Evolutionary conservation across 2,329 filamentous ascomycete genomes (phyloP), one percentile per base, ranked within the genome.

Genomic region (Annulohypoxylon truncatum): DNA sequence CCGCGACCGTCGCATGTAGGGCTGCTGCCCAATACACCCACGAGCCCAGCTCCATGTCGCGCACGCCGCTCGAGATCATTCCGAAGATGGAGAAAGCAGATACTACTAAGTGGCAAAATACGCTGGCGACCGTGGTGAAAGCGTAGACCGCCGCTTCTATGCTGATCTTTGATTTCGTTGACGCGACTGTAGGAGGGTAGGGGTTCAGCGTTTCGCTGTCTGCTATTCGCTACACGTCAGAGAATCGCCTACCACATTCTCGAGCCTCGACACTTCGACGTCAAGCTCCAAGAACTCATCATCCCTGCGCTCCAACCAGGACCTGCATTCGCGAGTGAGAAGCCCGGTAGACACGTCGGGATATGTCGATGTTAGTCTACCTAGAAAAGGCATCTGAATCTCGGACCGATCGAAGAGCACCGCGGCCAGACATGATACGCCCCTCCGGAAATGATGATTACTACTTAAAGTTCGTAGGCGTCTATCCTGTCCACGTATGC

Each of bases 61-160:
- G 79, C 3, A 86, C 77, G 68, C 85, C 84, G 51, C 74, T 76
- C 3, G 83, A 83, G 72, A 86, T 85, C 82, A 86, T 86, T 57
- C 84, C 84, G 67, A 86, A 76, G 55, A 80, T 78, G 54, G 76
- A 78, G n/a, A n/a, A n/a, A n/a, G 2, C 75, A 74, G 22, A 79
- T 73, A 48, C 74, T 71, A 28, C 74, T 73, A n/a, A 76, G 71
- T 72, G 79, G 79, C 10, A 81, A 66, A 81, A 81, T 18, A 82
- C 73, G 10, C 80, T 73, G 1, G 79, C 81, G 5, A 80, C 79
- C 58, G 81, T 77, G 18, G 80, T 81, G 66, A 82, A 80, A n/a
- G 70, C 69, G 44, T 70, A 74, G n/a, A 74, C 61, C 10, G 73
- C 73, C 38, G 65, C 63, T 40, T 73, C 69, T 20, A n/a, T 74